phyloP scores from a whole-genome alignment of 2,329 filamentous ascomycete genomes.

The Aureobasidium uvarum region DNA sequence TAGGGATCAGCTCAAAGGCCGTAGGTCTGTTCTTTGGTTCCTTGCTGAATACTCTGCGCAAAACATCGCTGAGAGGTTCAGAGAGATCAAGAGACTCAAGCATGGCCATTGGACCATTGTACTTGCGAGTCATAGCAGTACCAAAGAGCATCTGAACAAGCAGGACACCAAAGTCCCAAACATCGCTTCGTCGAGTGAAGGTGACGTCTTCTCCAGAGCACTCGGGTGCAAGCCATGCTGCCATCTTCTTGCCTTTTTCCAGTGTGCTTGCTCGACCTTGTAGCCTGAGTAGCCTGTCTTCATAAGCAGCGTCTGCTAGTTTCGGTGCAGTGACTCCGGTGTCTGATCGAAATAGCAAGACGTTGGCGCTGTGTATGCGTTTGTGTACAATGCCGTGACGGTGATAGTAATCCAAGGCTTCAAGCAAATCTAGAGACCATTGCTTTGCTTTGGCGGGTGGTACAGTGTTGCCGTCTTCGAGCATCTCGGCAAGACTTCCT shows the following conservation, averaged over 20 bases:
- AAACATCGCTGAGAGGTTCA: constrained; percentile 71
- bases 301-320: constrained; percentile 70
- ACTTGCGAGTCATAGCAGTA: constrained; percentile 69
- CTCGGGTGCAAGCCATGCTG: constrained; percentile 38
- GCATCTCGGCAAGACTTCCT: constrained; percentile 75
- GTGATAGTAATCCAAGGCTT: constrained; percentile 84
- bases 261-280: constrained; percentile 10
- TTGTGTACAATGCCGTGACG: constrained; percentile 75
- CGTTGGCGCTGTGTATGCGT: constrained; percentile 74
- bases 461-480: constrained; percentile 67
- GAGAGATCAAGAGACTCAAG: constrained; percentile 71
- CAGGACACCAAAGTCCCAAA: constrained; percentile 92
- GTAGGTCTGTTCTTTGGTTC: constrained; percentile 82
- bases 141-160: constrained; percentile 95
- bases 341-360: constrained; percentile 69
- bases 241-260: constrained; percentile 40
- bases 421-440: constrained; percentile 89
- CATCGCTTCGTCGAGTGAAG: constrained; percentile 72
- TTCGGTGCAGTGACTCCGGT: constrained; percentile 67
- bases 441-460: constrained; percentile 73
- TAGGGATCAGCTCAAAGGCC: constrained; percentile 69
- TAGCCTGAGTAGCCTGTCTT: constrained; percentile 41
- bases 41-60: constrained; percentile 78
- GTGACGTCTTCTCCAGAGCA: constrained; percentile 45
- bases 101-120: constrained; percentile 73